These are phyloP conservation scores for Alternaria longipes DNA, from an alignment of 2,329 filamentous ascomycete species.

Conservation along the genomic window DNA sequence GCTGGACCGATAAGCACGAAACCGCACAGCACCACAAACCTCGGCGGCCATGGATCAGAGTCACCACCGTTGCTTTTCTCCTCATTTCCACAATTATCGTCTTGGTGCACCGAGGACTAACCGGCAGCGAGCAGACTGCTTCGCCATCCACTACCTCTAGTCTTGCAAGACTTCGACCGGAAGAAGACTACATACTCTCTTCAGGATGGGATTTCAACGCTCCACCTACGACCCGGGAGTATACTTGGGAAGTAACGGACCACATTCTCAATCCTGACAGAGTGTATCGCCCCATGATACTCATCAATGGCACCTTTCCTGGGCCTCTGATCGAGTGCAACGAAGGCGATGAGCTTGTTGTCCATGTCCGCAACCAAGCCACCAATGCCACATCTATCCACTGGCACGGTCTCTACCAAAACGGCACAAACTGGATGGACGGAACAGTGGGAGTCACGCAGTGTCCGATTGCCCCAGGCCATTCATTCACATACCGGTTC, in stretches of 20 bases:
- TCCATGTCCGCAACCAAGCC: slow-evolving; percentile 65
- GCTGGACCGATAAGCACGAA: slow-evolving; percentile 13
- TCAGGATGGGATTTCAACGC: slow-evolving; percentile 65
- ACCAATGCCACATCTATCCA: slow-evolving; percentile 70
- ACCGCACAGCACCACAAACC: slow-evolving; percentile 2
- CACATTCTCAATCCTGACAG: slow-evolving; percentile 67
- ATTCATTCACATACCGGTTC: slow-evolving; percentile 42
- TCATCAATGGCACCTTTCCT: slow-evolving; percentile 54
- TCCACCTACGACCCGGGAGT: slow-evolving; percentile 62
- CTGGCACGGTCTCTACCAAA: slow-evolving; percentile 69
- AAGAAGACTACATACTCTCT: slow-evolving; percentile 61
- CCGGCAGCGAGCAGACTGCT: neutral
- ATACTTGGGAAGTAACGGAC: slow-evolving; percentile 68
- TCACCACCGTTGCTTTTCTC: slow-evolving; percentile 19
- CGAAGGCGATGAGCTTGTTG: slow-evolving; percentile 72
- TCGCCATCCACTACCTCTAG: neutral
- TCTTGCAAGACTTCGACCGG: slow-evolving; percentile 27
- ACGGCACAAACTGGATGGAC: slow-evolving; percentile 57
- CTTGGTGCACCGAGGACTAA: neutral
- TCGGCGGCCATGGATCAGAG: slow-evolving; percentile 21
- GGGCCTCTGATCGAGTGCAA: slow-evolving; percentile 54
- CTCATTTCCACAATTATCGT: slow-evolving; percentile 19
- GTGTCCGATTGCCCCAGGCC: slow-evolving; percentile 66
- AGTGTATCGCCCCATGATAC: slow-evolving; percentile 53
- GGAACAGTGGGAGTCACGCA: slow-evolving; percentile 63